Conservation (phyloP, 257 asterid species). For the Solanum pinnatisectum region DNA sequence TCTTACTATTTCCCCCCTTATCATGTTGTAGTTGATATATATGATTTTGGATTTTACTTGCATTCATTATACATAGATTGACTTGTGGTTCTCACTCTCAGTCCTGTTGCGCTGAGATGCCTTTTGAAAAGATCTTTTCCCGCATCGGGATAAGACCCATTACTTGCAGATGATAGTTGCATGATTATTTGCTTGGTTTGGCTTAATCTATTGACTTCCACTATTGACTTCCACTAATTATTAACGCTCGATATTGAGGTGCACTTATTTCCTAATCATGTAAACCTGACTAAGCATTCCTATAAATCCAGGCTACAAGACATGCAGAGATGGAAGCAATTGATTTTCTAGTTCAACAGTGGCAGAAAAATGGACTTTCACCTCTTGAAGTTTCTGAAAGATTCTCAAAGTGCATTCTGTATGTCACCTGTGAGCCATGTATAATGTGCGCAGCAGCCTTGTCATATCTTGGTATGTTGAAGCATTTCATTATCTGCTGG, state of each 20-base stretch:
- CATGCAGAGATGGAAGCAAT: constrained; percentile 99
- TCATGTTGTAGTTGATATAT: background rate
- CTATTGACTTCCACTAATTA: background rate
- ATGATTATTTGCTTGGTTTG: background rate
- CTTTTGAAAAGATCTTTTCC: background rate
- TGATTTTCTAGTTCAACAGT: constrained; percentile 64
- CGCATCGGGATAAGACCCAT: background rate
- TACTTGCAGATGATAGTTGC: background rate
- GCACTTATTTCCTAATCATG: background rate
- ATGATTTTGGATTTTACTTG: background rate
- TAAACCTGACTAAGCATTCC: background rate
- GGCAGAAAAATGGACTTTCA: constrained; percentile 51
- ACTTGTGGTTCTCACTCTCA: background rate
- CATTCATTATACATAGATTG: background rate
- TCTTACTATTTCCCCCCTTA: background rate
- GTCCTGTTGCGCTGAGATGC: background rate
- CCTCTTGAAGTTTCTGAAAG: constrained; percentile 40
- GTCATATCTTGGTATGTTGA: constrained; percentile 55
- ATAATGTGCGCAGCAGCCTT: constrained; percentile 93
- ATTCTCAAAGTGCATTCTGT: constrained; percentile 61
- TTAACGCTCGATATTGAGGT: background rate
- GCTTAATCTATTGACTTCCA: background rate
- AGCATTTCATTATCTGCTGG: background rate
- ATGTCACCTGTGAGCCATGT: constrained; percentile 94
- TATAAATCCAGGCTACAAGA: constrained; percentile 48